Evolutionary conservation across 352 stramenopile genomes (phyloP).

Genomic region (Phytophthora pini): DNA sequence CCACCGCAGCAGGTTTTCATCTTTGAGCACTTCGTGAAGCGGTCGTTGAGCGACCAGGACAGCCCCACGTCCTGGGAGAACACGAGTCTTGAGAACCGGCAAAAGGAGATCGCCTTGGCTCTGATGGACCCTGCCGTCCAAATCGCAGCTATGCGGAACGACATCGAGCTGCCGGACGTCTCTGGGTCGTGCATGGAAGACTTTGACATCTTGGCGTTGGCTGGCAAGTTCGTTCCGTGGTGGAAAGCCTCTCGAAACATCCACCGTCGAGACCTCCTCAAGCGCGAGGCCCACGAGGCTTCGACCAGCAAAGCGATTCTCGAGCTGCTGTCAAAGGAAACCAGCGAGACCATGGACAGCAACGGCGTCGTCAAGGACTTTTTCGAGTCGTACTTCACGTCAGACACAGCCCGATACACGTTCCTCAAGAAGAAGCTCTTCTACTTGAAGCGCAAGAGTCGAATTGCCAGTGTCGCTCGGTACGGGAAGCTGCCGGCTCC

Average conservation of each 20-base stretch:
- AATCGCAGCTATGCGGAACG: conserved; percentile 58
- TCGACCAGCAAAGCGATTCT: conserved; percentile 41
- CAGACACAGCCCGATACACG: conserved; percentile 38
- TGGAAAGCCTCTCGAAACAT: conserved; percentile 56
- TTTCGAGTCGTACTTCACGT: conserved; percentile 56
- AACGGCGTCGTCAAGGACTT: conserved; percentile 38
- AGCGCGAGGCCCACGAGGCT: conserved; percentile 57
- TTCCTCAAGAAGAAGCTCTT: conserved; percentile 67
- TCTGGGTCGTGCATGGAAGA: conserved; percentile 43
- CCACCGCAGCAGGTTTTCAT: conserved; percentile 42
- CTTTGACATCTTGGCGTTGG: conserved; percentile 55
- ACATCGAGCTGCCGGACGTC: conserved; percentile 66
- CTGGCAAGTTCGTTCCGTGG: conserved; percentile 63
- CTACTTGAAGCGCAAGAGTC: conserved; percentile 46
- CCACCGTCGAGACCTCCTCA: conserved; percentile 60
- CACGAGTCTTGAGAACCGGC: conserved; percentile 40
- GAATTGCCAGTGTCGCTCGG: conserved; percentile 45
- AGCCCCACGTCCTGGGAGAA: conserved; percentile 50
- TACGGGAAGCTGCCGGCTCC: conserved; percentile 57
- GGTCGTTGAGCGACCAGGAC: conserved; percentile 33
- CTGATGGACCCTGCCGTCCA: conserved; percentile 66
- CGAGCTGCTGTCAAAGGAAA: conserved; percentile 40
- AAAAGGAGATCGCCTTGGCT: conserved; percentile 60
- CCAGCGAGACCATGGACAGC: conserved; percentile 10
- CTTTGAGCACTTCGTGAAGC: conserved; percentile 57